Conservation (phyloP, 2,329 filamentous ascomycete species). For the Coniella vitis region DNA sequence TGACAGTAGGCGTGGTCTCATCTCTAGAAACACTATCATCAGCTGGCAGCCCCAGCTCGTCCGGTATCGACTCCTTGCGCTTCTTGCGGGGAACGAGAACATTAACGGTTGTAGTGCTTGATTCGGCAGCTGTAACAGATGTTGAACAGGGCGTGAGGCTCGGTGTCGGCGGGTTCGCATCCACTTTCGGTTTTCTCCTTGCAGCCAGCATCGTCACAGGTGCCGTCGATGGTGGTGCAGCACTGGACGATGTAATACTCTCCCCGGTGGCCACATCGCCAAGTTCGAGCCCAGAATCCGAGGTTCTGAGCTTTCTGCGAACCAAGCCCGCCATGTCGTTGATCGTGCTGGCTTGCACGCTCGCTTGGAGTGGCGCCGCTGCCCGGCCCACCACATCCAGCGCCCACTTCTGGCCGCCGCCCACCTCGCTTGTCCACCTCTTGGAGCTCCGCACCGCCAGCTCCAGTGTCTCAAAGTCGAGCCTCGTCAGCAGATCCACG, state of each 20-base stretch:
- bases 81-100: slow-evolving; percentile 13
- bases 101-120: not conserved
- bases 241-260: not conserved
- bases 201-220: slow-evolving; percentile 9
- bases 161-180: not conserved
- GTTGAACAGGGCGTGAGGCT: slow-evolving; percentile 1
- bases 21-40: slow-evolving; percentile 6
- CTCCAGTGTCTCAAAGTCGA: slow-evolving; percentile 63
- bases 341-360: slow-evolving; percentile 20
- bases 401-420: slow-evolving; percentile 46
- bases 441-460: slow-evolving; percentile 58
- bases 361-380: not conserved
- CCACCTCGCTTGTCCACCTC: slow-evolving; percentile 65
- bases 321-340: slow-evolving; percentile 45
- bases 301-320: slow-evolving; percentile 27
- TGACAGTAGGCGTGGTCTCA: slow-evolving; percentile 20
- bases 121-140: not conserved
- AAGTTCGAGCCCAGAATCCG: slow-evolving; percentile 32
- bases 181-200: slow-evolving; percentile 8
- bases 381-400: slow-evolving; percentile 38
- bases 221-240: not conserved
- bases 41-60: slow-evolving; percentile 11
- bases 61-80: slow-evolving; percentile 10
- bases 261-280: not conserved
- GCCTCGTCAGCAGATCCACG: slow-evolving; percentile 61